phyloP scores from a whole-genome alignment of 495 filamentous ascomycete species.

The Astrocystis sublimbata region DNA sequence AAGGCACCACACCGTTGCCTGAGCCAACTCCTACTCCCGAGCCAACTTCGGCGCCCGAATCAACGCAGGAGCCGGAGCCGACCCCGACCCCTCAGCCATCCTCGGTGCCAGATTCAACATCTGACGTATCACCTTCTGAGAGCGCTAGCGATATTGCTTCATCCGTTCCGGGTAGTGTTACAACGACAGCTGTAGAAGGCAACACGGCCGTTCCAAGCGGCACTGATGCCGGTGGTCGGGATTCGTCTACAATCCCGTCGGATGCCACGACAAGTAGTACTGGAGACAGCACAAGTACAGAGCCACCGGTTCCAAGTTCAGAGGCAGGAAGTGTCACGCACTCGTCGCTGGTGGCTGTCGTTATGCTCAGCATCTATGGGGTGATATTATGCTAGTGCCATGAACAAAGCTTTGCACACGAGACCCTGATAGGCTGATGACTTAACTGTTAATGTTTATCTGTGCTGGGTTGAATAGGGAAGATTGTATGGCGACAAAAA shows the following conservation, averaged over 20 bases:
- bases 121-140: background rate
- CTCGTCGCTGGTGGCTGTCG: background rate
- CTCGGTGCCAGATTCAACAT: background rate
- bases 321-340: background rate
- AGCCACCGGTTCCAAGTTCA: background rate
- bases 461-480: too few relatives aligned
- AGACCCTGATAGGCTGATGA: background rate
- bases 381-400: background rate
- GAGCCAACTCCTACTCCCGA: background rate
- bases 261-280: background rate
- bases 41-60: background rate
- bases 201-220: background rate
- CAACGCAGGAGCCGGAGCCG: background rate
- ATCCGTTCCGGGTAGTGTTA: background rate
- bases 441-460: too few relatives aligned
- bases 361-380: background rate
- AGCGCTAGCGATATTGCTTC: background rate
- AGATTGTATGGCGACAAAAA: too few relatives aligned
- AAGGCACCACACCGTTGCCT: background rate
- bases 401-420: background rate
- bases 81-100: background rate
- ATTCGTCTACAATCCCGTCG: background rate
- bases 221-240: background rate
- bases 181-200: background rate
- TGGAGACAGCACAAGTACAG: background rate